Base-by-base conservation (phyloP, 2,329 filamentous ascomycete species). In the Xylaria sp. region DNA sequence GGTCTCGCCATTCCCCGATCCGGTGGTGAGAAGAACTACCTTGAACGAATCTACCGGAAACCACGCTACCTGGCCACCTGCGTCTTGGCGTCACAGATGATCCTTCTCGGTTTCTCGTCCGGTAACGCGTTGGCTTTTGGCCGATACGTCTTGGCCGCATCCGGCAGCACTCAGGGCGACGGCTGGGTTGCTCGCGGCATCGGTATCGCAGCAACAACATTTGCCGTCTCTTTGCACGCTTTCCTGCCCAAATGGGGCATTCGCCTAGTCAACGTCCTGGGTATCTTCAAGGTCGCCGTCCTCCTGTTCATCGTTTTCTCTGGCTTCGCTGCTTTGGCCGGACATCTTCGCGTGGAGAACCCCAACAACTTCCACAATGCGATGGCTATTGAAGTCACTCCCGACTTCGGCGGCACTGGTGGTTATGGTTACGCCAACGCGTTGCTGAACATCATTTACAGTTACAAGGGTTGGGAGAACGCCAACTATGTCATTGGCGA, bases 21-120 rank as follows among this genome's bases (percentile, higher is more conserved):
- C 11, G 84, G 85, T 11, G 85, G 85, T 18, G 84, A 87, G 63
- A 87, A 87, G 76, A 84, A 86, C 69, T 87, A 87, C 67, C 80
- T 87, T 11, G 84, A 87, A 67, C 77, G 81, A n/a, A 81, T 84
- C 13, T 87, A 85, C 72, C 77, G 78, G 1, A 79, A 76, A 19
- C 84, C 84, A 0, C 80, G 78, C 59, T 84, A 85, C 69, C 71
- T 87, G 1, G 79, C 83, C 0, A 84, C 83, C 0, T 83, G 81
- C 62, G 78, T 87, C 1, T 75, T 87, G 39, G 83, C 83, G 2
- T 75, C 83, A 1, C 83, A 86, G 69, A 84, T 85, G 80, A 76
- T 86, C 51, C 74, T 86, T 0, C 78, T 87, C 1, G 83, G 83
- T 0, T 86, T 85, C 68, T 84, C 83, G 0, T 80, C 83, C 0